Base-by-base conservation (phyloP, 2,329 filamentous ascomycete genomes). In the Monosporascus ibericus region DNA sequence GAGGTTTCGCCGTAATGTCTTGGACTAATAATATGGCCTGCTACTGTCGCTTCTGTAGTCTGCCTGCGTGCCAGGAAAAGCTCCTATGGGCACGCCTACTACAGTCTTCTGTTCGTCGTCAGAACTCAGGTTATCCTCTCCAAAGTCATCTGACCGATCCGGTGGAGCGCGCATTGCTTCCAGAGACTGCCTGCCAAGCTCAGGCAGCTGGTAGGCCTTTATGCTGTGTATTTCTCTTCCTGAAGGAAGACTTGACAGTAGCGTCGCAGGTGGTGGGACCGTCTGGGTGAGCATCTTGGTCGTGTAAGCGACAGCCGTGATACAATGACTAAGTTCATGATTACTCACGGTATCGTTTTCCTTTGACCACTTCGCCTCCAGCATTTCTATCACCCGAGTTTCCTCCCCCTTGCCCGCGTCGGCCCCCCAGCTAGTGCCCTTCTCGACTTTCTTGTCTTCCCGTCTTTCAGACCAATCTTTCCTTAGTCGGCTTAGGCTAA, bases 351-450 rank as follows among this genome's bases (percentile, higher is more conserved):
- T 95, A 69, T 96, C 90, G 65, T 99, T 99, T 70, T 91, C 84
- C 72, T 91, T 94, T 56, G 82, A 84, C 92, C 94, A 96, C 68
- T 96, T 96, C 38, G 77, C 79, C 61, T 95, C 82, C 36, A 99
- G 73, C 84, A 94, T 90, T 62, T 94, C 88, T 49, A 96, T 77
- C 2, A 97, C 87, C 51, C 91, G 79, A 2, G 79, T 84, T 71
- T 99, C 94, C 68, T 97, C 94, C 18, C 90, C 72, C 61, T 82
- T 86, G 1, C 94, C 92, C 0, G 86, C 92, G 70, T 96, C 92
- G 46, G 85, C 76, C 0, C 92, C 92, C 89, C 90, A 94, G 27
- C 75, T 75, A 1, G 75, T 72, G 46, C 83, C 87, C 65, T 83
- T 90, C 60, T 92, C 89, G 25, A 95, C 79, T 60, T 83, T 86